phyloP scores from a whole-genome alignment of 2,329 filamentous ascomycete genomes.

The Clarireedia hainanense region DNA sequence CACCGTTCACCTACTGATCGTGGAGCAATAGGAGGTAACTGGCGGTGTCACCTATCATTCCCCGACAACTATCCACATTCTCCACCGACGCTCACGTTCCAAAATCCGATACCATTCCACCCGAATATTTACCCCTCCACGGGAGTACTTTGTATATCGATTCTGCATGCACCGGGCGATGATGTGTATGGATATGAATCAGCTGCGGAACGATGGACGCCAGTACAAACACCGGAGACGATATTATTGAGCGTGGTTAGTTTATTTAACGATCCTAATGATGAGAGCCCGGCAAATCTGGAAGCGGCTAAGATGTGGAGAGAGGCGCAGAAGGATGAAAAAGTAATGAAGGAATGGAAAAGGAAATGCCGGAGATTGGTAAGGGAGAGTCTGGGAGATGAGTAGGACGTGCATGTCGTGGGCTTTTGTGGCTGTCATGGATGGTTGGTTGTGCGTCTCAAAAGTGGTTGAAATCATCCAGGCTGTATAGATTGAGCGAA shows the following conservation, averaged over 20 bases:
- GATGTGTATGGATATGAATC: constrained; percentile 91
- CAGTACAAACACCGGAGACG: constrained; percentile 90
- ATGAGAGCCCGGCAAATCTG: constrained; percentile 90
- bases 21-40: constrained; percentile 66
- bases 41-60: constrained; percentile 77
- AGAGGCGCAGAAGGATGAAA: constrained; percentile 58
- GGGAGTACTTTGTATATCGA: constrained; percentile 92
- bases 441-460: no score
- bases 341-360: constrained; percentile 52
- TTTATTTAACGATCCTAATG: constrained; percentile 86
- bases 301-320: constrained; percentile 86
- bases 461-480: no score
- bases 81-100: constrained; percentile 84
- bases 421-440: no score
- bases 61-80: constrained; percentile 78
- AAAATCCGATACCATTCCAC: constrained; percentile 77
- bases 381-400: constrained; percentile 68
- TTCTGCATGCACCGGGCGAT: constrained; percentile 90
- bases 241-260: constrained; percentile 89
- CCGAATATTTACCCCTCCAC: constrained; percentile 78
- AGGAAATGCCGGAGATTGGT: constrained; percentile 71
- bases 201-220: constrained; percentile 85
- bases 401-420: no score
- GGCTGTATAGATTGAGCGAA: no score
- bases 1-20: no score